Percentiles rank a stretch among this genome's conserved stretches.
Evolutionary conservation across 2,329 filamentous ascomycete species (phyloP).

Genomic region (Alternaria burnsii): DNA sequence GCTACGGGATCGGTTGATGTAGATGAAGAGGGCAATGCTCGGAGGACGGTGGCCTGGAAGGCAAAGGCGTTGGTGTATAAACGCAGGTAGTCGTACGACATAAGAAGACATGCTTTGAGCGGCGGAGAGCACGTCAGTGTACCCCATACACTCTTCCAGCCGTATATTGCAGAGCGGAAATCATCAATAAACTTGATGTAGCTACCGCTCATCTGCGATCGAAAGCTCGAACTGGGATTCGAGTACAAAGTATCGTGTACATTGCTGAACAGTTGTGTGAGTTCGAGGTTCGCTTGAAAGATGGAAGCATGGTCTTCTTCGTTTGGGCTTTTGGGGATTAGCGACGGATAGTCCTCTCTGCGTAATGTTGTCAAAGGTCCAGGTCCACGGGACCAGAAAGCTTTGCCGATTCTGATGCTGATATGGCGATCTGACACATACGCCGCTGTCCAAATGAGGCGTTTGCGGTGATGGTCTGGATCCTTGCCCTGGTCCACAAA

Average conservation of each 20-base stretch:
- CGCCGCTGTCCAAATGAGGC: conserved; percentile 71
- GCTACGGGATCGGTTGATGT: conserved; percentile 16
- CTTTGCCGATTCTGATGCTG: conserved; percentile 74
- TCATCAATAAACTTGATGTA: conserved; percentile 81
- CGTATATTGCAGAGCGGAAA: conserved; percentile 72
- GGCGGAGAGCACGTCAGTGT: conserved; percentile 70
- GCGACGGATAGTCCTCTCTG: conserved; percentile 72
- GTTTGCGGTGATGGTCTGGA: conserved; percentile 67
- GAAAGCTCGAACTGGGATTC: conserved; percentile 72
- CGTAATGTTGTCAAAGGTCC: conserved; percentile 71
- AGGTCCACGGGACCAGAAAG: conserved; percentile 77
- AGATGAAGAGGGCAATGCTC: conserved; percentile 49
- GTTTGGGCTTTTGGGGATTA: conserved; percentile 65
- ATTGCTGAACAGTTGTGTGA: conserved; percentile 77
- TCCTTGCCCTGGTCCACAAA: conserved; percentile 68
- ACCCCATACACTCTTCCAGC: conserved; percentile 76
- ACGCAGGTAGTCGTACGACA: conserved; percentile 76
- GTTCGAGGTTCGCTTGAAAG: conserved; percentile 74
- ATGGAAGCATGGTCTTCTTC: conserved; percentile 74
- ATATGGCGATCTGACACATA: conserved; percentile 57
- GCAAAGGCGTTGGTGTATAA: conserved; percentile 80
- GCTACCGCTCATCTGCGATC: conserved; percentile 74
- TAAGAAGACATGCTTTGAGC: conserved; percentile 71
- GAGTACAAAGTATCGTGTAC: conserved; percentile 78
- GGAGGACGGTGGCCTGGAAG: conserved; percentile 72